Conservation (phyloP, 257 asterid genomes). For the Eucommia ulmoides region DNA sequence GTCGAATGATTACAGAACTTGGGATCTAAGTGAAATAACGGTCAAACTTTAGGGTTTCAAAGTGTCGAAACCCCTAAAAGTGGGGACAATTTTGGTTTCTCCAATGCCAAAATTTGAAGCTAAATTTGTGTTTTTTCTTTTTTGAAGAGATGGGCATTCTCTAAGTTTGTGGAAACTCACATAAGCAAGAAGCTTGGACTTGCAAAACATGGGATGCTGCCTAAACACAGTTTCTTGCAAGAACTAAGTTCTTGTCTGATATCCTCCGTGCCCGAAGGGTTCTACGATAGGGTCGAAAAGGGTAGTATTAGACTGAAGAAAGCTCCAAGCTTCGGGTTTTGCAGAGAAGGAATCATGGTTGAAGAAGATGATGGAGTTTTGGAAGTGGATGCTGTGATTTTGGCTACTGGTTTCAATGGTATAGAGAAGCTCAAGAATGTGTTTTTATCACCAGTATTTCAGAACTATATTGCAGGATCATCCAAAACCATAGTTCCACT, state of each 20-base stretch:
- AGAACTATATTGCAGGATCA: constrained; percentile 15
- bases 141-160: constrained; percentile 34
- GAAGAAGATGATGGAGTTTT: constrained; percentile 14
- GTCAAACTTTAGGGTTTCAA: too few relatives aligned
- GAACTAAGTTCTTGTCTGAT: constrained; percentile 23
- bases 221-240: constrained; percentile 13
- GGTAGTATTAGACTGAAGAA: constrained; percentile 39
- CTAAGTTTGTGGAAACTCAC: constrained; percentile 28
- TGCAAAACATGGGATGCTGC: constrained; percentile 7
- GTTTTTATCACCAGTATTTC: constrained; percentile 18
- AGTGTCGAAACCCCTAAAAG: too few relatives aligned
- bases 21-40: too few relatives aligned
- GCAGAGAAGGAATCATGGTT: constrained; percentile 26
- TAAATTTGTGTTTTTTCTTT: background rate
- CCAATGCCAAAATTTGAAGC: background rate
- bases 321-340: constrained; percentile 20
- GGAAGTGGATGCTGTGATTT: constrained; percentile 26
- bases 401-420: constrained; percentile 41
- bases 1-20: too few relatives aligned
- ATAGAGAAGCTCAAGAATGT: constrained; percentile 24
- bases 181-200: constrained; percentile 22
- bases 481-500: constrained; percentile 19
- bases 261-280: constrained; percentile 30
- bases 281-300: constrained; percentile 33
- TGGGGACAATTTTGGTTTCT: too few relatives aligned